Conservation (phyloP, 768 basidiomycete genomes). For the Suillus spraguei region DNA sequence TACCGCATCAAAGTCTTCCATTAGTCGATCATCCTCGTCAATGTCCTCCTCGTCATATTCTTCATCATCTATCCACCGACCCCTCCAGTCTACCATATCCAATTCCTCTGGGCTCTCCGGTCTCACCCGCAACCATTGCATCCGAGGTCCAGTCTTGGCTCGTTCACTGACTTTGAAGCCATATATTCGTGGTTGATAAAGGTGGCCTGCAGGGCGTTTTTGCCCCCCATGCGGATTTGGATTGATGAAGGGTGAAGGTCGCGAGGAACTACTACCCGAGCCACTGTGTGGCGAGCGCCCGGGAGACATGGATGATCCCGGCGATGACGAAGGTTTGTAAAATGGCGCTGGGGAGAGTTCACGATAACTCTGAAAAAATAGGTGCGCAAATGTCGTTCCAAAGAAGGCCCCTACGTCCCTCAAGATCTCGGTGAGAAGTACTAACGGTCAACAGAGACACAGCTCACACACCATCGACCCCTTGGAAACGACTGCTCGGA, state of each 20-base stretch:
- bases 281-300: constrained; percentile 57
- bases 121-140: constrained; percentile 93
- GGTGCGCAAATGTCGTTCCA: constrained; percentile 97
- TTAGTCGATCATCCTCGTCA: constrained; percentile 63
- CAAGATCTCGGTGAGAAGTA: constrained; percentile 17
- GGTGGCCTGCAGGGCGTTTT: constrained; percentile 81
- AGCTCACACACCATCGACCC: constrained; percentile 80
- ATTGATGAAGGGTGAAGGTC: constrained; percentile 70
- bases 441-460: constrained; percentile 13
- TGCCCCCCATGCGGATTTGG: constrained; percentile 90
- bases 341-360: constrained; percentile 95
- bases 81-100: constrained; percentile 88
- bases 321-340: constrained; percentile 70
- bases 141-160: constrained; percentile 92
- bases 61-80: constrained; percentile 82
- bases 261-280: constrained; percentile 49
- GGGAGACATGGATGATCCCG: constrained; percentile 53
- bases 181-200: constrained; percentile 93
- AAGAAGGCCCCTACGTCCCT: constrained; percentile 87
- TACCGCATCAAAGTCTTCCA: constrained; percentile 89
- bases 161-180: constrained; percentile 97
- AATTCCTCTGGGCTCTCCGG: constrained; percentile 81
- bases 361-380: constrained; percentile 98
- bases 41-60: constrained; percentile 67
- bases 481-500: constrained; percentile 92